These are phyloP conservation scores for Rheum nobile DNA, from an alignment of 148 eudicot species.

Conservation along the genomic window DNA sequence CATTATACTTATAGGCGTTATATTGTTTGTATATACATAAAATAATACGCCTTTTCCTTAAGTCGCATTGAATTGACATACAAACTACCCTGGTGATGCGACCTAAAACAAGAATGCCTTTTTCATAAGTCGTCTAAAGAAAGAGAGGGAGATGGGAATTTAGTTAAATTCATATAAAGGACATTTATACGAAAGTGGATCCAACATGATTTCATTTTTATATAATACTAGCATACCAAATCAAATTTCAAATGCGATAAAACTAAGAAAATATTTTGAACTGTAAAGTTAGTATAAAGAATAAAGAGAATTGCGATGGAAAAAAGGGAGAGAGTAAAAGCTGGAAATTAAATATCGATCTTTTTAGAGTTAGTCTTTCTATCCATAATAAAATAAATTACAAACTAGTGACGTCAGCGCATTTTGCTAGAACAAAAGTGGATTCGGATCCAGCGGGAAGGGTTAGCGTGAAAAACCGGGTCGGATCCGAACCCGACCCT, in stretches of 20 bases:
- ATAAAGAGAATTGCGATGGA: neutral
- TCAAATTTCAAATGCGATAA: neutral
- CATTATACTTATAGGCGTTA: slow-evolving; percentile 2
- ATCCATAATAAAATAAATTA: neutral
- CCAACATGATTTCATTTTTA: neutral
- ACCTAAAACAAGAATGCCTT: neutral
- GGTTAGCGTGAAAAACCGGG: neutral
- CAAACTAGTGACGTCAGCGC: neutral
- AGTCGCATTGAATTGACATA: slow-evolving; percentile 2
- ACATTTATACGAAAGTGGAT: neutral
- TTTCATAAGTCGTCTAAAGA: neutral
- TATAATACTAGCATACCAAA: neutral
- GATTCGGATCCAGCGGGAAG: neutral
- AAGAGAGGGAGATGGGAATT: neutral
- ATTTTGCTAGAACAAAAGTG: neutral
- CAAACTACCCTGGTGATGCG: neutral
- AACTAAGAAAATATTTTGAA: neutral
- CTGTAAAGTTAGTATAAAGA: neutral
- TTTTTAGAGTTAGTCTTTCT: neutral
- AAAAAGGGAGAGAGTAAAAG: neutral
- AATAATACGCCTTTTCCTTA: neutral
- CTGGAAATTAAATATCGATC: neutral
- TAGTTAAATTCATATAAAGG: neutral
- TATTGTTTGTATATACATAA: neutral
- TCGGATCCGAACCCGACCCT: neutral